A percentile compares a stretch with the other conserved stretches of the same genome.
These are phyloP conservation scores for Vararia minispora DNA, from an alignment of 768 basidiomycete genomes.

Conservation along the genomic window DNA sequence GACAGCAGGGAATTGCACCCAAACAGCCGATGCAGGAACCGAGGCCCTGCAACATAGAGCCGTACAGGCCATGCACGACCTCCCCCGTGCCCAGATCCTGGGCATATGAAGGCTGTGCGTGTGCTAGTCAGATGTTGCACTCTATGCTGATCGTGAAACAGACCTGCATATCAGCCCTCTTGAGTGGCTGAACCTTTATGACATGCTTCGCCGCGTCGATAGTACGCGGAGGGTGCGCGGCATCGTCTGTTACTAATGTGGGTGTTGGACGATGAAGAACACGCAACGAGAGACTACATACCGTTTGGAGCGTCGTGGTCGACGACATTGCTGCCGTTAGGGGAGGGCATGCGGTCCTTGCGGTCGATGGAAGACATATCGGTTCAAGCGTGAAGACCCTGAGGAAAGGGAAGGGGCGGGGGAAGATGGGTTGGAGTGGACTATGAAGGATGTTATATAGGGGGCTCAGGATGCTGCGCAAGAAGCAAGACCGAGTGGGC, in stretches of 20 bases:
- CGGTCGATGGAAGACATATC: constrained; percentile 1
- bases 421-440: too few species aligned
- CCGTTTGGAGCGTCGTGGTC: constrained; percentile 14
- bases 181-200: constrained; percentile 78
- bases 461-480: too few species aligned
- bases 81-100: constrained; percentile 73
- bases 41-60: constrained; percentile 63
- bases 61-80: constrained; percentile 81
- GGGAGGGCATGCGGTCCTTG: constrained; percentile 10
- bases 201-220: constrained; percentile 24
- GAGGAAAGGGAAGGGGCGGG: too few species aligned
- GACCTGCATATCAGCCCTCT: constrained; percentile 82
- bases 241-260: constrained; percentile 54
- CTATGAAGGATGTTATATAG: too few species aligned
- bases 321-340: constrained; percentile 9
- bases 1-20: constrained; percentile 79
- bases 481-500: too few species aligned
- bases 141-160: constrained; percentile 10
- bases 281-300: constrained; percentile 2
- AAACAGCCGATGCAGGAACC: constrained; percentile 54
- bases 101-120: constrained; percentile 76
- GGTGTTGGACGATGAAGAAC: constrained; percentile 11
- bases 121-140: too few species aligned
- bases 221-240: neutral
- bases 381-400: too few species aligned